phyloP scores from a whole-genome alignment of 768 basidiomycete species.

The Fomitopsis serialis region DNA sequence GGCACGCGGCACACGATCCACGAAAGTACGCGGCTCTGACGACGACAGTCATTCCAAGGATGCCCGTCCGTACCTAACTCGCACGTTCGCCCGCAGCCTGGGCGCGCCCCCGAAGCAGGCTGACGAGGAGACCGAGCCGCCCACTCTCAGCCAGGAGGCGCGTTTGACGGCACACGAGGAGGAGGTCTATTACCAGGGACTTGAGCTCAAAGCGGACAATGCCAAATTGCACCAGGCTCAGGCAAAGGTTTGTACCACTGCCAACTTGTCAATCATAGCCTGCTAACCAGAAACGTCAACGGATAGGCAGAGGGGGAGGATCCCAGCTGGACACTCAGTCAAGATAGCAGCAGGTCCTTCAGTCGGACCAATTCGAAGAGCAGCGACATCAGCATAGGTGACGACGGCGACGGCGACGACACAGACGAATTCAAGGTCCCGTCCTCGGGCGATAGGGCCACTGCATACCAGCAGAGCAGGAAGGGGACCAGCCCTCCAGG shows the following conservation, averaged over 20 bases:
- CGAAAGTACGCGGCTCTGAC: too few species aligned
- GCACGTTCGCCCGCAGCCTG: too few species aligned
- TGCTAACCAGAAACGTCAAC: not conserved
- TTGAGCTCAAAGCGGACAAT: slow-evolving; percentile 1
- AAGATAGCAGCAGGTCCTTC: too few species aligned
- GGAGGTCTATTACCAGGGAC: not conserved
- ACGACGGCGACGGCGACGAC: not conserved
- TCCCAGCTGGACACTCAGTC: not conserved
- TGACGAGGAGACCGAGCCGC: not conserved
- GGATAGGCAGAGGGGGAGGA: slow-evolving; percentile 5
- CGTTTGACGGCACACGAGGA: not conserved
- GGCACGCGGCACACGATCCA: not conserved
- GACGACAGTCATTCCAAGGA: too few species aligned
- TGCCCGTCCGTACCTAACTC: too few species aligned
- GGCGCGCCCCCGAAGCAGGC: too few species aligned
- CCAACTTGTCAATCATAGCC: too few species aligned
- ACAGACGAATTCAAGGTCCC: too few species aligned
- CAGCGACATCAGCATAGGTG: not conserved
- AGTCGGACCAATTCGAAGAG: too few species aligned
- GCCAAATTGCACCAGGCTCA: not conserved
- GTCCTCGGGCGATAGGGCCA: too few species aligned
- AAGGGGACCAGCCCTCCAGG: not conserved
- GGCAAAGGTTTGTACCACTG: not conserved
- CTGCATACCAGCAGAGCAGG: too few species aligned
- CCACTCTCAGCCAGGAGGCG: not conserved